Conservation (phyloP, 2,329 filamentous ascomycete species). For the Exophiala alcalophila region DNA sequence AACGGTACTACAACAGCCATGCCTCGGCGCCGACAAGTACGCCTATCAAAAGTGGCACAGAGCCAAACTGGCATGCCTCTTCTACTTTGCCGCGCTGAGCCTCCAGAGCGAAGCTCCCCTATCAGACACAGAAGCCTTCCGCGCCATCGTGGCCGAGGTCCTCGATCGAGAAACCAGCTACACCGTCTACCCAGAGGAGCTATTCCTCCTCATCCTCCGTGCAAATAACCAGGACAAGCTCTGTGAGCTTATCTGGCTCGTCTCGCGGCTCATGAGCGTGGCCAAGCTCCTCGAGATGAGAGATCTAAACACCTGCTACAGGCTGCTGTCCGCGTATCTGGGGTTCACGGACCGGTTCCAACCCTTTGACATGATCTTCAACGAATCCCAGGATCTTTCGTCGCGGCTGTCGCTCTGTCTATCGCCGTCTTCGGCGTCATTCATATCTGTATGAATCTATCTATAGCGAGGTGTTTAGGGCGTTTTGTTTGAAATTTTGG, state of each 20-base stretch:
- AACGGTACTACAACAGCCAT: neutral
- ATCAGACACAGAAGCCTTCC: neutral
- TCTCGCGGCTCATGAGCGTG: neutral
- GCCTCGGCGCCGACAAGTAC: neutral
- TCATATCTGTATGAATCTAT: too few relatives aligned
- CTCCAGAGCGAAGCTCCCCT: neutral
- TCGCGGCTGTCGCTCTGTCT: too few relatives aligned
- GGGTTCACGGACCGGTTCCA: too few relatives aligned
- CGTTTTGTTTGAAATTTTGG: too few relatives aligned
- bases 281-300: neutral
- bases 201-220: neutral
- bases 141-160: conserved; percentile 1
- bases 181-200: conserved; percentile 1
- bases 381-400: too few relatives aligned
- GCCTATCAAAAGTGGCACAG: neutral
- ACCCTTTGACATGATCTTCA: too few relatives aligned
- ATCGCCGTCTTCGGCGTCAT: too few relatives aligned
- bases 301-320: neutral
- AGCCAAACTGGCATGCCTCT: neutral
- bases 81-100: neutral
- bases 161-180: neutral
- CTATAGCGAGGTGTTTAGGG: too few relatives aligned
- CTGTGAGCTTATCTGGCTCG: neutral
- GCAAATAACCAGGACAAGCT: neutral
- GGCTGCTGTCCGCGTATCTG: neutral